These are phyloP conservation scores for Colletotrichum scovillei DNA, from an alignment of 2,329 filamentous ascomycete species.

Conservation along the genomic window DNA sequence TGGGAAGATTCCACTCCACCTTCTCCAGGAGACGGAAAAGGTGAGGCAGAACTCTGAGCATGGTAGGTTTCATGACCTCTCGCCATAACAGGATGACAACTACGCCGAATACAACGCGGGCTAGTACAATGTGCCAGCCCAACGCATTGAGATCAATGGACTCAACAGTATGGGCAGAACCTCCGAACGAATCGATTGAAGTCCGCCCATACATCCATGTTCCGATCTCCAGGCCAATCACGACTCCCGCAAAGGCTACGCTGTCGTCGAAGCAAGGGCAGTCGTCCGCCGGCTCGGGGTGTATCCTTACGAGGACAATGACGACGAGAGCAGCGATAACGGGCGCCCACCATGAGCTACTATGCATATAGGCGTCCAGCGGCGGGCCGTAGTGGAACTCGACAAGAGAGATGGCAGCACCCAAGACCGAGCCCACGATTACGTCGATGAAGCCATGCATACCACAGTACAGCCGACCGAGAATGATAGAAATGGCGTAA, in stretches of 20 bases:
- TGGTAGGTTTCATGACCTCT: constrained; percentile 85
- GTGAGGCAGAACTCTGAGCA: constrained; percentile 83
- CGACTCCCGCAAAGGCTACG: constrained; percentile 89
- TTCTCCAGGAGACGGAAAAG: constrained; percentile 88
- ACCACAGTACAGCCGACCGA: constrained; percentile 94
- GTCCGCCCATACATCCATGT: constrained; percentile 83
- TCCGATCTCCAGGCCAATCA: constrained; percentile 85
- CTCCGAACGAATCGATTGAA: constrained; percentile 54
- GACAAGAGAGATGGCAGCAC: constrained; percentile 70
- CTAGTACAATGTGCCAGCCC: constrained; percentile 71
- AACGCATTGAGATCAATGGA: constrained; percentile 75
- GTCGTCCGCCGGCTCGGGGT: constrained; percentile 95
- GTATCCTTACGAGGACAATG: constrained; percentile 83
- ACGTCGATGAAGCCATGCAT: constrained; percentile 99
- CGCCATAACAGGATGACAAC: constrained; percentile 89
- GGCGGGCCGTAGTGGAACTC: constrained; percentile 70
- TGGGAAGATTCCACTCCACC: constrained; percentile 81
- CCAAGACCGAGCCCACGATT: constrained; percentile 80
- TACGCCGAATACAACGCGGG: constrained; percentile 83
- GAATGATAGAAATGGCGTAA: constrained; percentile 88
- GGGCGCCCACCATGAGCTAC: constrained; percentile 72
- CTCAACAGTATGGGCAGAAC: constrained; percentile 57
- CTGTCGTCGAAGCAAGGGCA: constrained; percentile 98
- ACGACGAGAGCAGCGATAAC: constrained; percentile 73
- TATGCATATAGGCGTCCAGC: constrained; percentile 78